A percentile compares a stretch with the other conserved stretches of the same genome.
phyloP scores from a whole-genome alignment of 306 rosid genomes.

The Spatholobus suberectus region DNA sequence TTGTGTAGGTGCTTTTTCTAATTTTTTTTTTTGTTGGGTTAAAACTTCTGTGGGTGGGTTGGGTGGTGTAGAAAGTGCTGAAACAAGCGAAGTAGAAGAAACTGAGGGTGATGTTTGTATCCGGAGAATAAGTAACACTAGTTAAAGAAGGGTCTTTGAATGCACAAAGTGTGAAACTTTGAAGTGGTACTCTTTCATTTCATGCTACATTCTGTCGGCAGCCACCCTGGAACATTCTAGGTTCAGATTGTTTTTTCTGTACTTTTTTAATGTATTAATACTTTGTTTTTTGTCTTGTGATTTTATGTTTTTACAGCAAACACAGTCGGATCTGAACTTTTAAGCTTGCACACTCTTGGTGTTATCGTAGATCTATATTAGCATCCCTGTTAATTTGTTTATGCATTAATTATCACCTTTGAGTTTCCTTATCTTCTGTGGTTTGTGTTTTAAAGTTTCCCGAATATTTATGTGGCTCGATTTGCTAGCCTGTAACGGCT shows the following conservation, averaged over 20 bases:
- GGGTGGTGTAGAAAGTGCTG: constrained; percentile 4
- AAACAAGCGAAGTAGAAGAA: constrained; percentile 22
- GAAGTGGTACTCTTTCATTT: constrained; percentile 11
- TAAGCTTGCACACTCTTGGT: constrained; percentile 30
- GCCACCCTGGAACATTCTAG: constrained; percentile 39
- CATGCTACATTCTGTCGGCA: constrained; percentile 44
- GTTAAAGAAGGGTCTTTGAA: constrained; percentile 10
- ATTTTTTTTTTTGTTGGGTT: background rate
- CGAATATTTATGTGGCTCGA: constrained; percentile 55
- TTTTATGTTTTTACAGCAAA: constrained; percentile 41
- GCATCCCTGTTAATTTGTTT: constrained; percentile 10
- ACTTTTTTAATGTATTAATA: background rate
- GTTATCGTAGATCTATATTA: constrained; percentile 51
- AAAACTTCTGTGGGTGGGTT: background rate
- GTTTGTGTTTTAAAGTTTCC: constrained; percentile 44
- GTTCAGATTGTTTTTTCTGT: constrained; percentile 42
- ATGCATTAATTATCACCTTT: constrained; percentile 23
- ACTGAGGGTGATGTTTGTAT: constrained; percentile 14
- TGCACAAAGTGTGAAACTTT: constrained; percentile 28
- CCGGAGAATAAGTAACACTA: constrained; percentile 7
- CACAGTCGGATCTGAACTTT: constrained; percentile 62
- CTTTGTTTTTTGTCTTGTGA: constrained; percentile 22
- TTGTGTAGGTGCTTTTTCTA: background rate
- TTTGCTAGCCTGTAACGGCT: constrained; percentile 61
- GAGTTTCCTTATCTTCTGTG: constrained; percentile 44